phyloP scores from a whole-genome alignment of 805 yeast genomes.

The Ogataea pignaliae region DNA sequence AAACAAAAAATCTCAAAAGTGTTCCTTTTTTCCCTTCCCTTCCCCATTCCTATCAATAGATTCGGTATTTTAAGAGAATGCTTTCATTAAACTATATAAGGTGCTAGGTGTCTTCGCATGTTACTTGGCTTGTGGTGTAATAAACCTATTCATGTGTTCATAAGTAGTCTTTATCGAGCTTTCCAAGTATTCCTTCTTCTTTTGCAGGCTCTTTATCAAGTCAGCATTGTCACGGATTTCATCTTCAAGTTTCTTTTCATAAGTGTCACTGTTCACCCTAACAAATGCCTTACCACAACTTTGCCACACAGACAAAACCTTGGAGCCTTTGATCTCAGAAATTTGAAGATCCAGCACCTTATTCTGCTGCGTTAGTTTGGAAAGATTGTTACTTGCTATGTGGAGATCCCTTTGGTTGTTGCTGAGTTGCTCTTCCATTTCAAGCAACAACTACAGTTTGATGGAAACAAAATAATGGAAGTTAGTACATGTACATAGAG shows the following conservation, averaged over 20 bases:
- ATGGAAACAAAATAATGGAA: too few species aligned
- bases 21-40: too few species aligned
- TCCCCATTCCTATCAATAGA: too few species aligned
- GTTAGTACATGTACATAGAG: too few species aligned
- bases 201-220: conserved; percentile 53
- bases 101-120: not conserved
- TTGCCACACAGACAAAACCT: conserved; percentile 64
- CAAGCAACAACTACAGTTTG: conserved; percentile 42
- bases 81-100: not conserved
- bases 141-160: conserved; percentile 45
- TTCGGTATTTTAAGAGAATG: too few species aligned
- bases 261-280: conserved; percentile 38
- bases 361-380: conserved; percentile 44
- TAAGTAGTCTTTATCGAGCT: conserved; percentile 74
- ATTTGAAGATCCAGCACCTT: conserved; percentile 53
- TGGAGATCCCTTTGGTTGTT: conserved; percentile 56
- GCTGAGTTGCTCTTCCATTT: conserved; percentile 62
- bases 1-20: too few species aligned
- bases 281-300: conserved; percentile 79
- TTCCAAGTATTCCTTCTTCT: conserved; percentile 68
- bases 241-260: conserved; percentile 42
- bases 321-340: conserved; percentile 44
- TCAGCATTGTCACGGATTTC: conserved; percentile 57
- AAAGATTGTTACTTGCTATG: conserved; percentile 48
- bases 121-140: conserved; percentile 4